These are phyloP conservation scores for Fusarium sp. DNA, from an alignment of 2,329 filamentous ascomycete genomes.

Conservation along the genomic window DNA sequence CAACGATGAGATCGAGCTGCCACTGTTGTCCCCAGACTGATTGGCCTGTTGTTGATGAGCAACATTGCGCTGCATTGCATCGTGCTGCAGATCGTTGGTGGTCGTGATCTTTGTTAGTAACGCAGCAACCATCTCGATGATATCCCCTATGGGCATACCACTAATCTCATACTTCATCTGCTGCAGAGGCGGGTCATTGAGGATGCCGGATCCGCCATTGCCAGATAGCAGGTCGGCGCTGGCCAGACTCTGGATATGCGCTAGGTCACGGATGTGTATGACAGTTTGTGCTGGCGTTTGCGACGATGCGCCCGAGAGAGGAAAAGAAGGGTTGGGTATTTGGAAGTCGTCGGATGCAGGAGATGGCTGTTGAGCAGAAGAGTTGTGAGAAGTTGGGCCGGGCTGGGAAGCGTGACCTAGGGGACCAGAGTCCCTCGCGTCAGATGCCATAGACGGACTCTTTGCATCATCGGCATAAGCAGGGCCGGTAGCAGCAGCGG, in stretches of 20 bases:
- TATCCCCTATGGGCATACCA: constrained; percentile 94
- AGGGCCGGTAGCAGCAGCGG: constrained; percentile 51
- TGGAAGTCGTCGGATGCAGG: constrained; percentile 50
- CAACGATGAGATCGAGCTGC: constrained; percentile 67
- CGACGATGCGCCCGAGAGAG: constrained; percentile 42
- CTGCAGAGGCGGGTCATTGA: constrained; percentile 61
- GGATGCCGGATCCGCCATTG: constrained; percentile 54
- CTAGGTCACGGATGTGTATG: constrained; percentile 87
- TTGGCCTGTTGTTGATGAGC: constrained; percentile 66
- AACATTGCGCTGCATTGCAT: constrained; percentile 80
- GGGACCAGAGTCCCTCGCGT: constrained; percentile 45
- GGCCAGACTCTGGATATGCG: constrained; percentile 90
- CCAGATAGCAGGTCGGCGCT: constrained; percentile 75
- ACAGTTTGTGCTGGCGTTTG: constrained; percentile 55
- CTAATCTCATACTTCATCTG: constrained; percentile 89
- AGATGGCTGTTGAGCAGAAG: constrained; percentile 46
- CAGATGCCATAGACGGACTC: constrained; percentile 60
- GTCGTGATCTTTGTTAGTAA: constrained; percentile 96
- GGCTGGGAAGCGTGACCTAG: constrained; percentile 37
- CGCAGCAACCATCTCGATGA: constrained; percentile 99
- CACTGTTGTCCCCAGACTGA: constrained; percentile 54
- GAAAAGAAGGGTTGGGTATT: constrained; percentile 50
- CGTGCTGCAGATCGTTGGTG: constrained; percentile 94
- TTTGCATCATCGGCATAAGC: constrained; percentile 53
- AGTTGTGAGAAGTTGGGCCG: constrained; percentile 27